Evolutionary conservation across 306 rosid genomes (phyloP).

Genomic region (Nissolia schottii): DNA sequence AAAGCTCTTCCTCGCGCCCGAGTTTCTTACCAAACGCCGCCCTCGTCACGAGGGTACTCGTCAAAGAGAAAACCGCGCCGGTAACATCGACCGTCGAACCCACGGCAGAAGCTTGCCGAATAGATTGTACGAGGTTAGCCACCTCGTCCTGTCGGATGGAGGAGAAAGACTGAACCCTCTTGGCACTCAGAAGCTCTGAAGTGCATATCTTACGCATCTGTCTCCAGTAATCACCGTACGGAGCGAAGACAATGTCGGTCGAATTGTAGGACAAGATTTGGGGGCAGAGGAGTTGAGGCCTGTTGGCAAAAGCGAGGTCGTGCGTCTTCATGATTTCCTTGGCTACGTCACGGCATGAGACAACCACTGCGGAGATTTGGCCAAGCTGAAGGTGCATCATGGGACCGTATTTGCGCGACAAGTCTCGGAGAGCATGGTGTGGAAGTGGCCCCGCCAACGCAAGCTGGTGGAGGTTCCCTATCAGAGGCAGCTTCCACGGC

Average conservation of each 20-base stretch:
- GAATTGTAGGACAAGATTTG: too few relatives aligned
- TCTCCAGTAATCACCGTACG: neutral
- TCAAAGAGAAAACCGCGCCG: neutral
- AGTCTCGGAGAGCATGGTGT: neutral
- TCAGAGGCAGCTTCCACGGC: neutral
- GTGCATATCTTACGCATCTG: neutral
- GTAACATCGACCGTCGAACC: neutral
- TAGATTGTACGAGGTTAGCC: neutral
- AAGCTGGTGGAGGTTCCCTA: neutral
- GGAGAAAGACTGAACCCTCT: neutral
- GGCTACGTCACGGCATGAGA: neutral
- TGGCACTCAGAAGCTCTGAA: neutral
- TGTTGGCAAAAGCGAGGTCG: neutral
- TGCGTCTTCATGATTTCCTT: neutral
- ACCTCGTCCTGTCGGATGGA: neutral
- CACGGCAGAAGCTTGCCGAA: neutral
- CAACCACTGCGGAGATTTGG: neutral
- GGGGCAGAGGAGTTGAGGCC: too few relatives aligned
- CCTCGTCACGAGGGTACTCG: neutral
- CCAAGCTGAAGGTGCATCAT: neutral
- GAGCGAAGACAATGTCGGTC: neutral
- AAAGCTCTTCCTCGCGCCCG: neutral
- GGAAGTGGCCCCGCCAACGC: neutral
- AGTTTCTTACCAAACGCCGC: neutral
- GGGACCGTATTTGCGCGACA: neutral